Percentiles rank a stretch among this genome's conserved stretches.
phyloP scores from a whole-genome alignment of 108 stramenopile species.

The Skeletonema potamos region DNA sequence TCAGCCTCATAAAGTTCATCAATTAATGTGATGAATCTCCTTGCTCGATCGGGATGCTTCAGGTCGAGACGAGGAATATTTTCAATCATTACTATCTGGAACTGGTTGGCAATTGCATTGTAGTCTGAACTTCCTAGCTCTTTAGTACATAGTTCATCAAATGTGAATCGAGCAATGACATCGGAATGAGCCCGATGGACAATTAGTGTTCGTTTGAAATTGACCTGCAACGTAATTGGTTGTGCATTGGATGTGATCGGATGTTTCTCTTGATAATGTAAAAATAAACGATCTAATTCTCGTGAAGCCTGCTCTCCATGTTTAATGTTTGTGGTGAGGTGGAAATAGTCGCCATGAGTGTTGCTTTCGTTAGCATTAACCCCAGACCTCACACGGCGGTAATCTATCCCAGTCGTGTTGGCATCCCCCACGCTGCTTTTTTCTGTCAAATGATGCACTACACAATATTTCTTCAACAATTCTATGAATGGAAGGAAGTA shows the following conservation, averaged over 20 bases:
- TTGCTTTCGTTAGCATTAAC: slow-evolving; percentile 1
- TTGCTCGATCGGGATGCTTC: slow-evolving; percentile 68
- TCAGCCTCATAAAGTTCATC: slow-evolving; percentile 96
- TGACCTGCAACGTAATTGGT: slow-evolving; percentile 21
- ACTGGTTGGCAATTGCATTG: slow-evolving; percentile 82
- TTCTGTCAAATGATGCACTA: slow-evolving; percentile 67
- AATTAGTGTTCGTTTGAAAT: slow-evolving; percentile 55
- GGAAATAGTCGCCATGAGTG: slow-evolving; percentile 29
- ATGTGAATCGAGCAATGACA: slow-evolving; percentile 68
- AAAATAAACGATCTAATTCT: slow-evolving; percentile 32
- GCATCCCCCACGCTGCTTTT: slow-evolving; percentile 35
- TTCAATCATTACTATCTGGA: slow-evolving; percentile 79
- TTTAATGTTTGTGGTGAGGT: slow-evolving; percentile 11
- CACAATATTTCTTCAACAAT: slow-evolving; percentile 74
- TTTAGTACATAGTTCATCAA: slow-evolving; percentile 88
- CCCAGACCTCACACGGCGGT: slow-evolving; percentile 35
- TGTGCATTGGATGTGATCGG: slow-evolving; percentile 5
- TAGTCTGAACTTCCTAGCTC: slow-evolving; percentile 93
- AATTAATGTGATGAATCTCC: slow-evolving; percentile 97
- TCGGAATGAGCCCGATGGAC: slow-evolving; percentile 38
- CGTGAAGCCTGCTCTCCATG: slow-evolving; percentile 1
- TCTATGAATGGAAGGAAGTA: slow-evolving; percentile 96
- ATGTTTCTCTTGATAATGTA: neutral
- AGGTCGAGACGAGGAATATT: slow-evolving; percentile 82
- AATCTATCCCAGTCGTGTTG: slow-evolving; percentile 10